These are phyloP conservation scores for Morella rubra DNA, from an alignment of 306 rosid genomes.

Conservation along the genomic window DNA sequence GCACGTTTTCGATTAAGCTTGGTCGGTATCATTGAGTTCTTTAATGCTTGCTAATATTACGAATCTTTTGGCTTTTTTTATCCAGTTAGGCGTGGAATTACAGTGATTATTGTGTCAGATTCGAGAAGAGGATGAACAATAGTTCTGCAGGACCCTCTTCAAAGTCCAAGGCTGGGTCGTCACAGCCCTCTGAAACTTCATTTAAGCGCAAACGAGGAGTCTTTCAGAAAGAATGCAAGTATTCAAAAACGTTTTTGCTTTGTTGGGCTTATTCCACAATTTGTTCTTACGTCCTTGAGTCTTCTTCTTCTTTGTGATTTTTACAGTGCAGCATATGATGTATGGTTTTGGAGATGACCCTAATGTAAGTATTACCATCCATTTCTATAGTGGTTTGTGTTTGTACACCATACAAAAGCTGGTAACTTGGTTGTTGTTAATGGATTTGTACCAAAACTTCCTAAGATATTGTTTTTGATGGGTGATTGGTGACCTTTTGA, in stretches of 20 bases:
- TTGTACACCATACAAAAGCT: neutral
- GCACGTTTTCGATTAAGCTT: neutral
- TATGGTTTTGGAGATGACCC: slow-evolving; percentile 94
- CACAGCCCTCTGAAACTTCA: slow-evolving; percentile 81
- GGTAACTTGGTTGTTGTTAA: neutral
- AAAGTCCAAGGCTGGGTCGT: slow-evolving; percentile 61
- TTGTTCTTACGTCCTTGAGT: neutral
- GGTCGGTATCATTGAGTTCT: neutral
- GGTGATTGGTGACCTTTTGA: neutral
- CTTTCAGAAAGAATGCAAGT: slow-evolving; percentile 82
- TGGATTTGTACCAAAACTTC: neutral
- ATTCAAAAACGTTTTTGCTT: neutral
- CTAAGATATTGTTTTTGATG: too few relatives aligned
- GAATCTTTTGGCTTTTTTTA: too few relatives aligned
- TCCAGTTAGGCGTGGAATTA: neutral
- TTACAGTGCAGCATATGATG: slow-evolving; percentile 94
- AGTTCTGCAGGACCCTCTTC: slow-evolving; percentile 57
- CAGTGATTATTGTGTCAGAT: neutral
- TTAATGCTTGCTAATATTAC: neutral
- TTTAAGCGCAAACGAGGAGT: slow-evolving; percentile 84
- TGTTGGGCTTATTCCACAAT: neutral
- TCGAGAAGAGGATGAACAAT: slow-evolving; percentile 47
- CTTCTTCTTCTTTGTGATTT: slow-evolving; percentile 11
- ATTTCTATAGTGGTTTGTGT: neutral
- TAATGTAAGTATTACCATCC: slow-evolving; percentile 49